Evolutionary conservation across 208 protist genomes (phyloP).

Genomic region (Leptomonas seymouri): DNA sequence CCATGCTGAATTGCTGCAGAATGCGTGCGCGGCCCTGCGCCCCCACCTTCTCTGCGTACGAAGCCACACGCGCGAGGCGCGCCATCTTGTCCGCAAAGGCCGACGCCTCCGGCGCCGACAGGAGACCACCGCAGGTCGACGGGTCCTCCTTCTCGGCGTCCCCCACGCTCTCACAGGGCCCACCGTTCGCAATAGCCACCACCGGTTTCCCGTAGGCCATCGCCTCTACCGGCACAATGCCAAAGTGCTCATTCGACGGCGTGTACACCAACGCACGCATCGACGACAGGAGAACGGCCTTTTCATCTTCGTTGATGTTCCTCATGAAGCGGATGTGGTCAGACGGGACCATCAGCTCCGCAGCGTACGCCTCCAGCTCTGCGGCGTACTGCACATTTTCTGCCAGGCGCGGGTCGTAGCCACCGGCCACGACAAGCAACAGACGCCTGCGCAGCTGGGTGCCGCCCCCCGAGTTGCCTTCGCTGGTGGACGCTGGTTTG

Average conservation of each 20-base stretch:
- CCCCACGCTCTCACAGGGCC: constrained; percentile 90
- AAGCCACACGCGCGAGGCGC: constrained; percentile 37
- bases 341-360: constrained; percentile 27
- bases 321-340: constrained; percentile 71
- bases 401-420: constrained; percentile 68
- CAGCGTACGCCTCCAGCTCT: constrained; percentile 66
- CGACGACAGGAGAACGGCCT: constrained; percentile 69
- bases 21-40: constrained; percentile 49
- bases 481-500: constrained; percentile 1
- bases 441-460: constrained; percentile 2
- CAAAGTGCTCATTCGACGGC: constrained; percentile 95
- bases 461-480: neutral
- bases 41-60: constrained; percentile 37
- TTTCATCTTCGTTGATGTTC: constrained; percentile 81
- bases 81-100: constrained; percentile 69
- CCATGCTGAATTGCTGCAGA: constrained; percentile 45
- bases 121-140: constrained; percentile 43
- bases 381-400: constrained; percentile 87
- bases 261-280: constrained; percentile 93
- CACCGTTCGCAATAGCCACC: constrained; percentile 92
- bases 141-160: constrained; percentile 30
- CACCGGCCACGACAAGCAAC: constrained; percentile 87
- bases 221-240: constrained; percentile 92
- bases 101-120: constrained; percentile 58
- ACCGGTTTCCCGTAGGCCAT: constrained; percentile 84